Conservation (phyloP, 805 yeast species). For the Sugiyamaella americana region DNA sequence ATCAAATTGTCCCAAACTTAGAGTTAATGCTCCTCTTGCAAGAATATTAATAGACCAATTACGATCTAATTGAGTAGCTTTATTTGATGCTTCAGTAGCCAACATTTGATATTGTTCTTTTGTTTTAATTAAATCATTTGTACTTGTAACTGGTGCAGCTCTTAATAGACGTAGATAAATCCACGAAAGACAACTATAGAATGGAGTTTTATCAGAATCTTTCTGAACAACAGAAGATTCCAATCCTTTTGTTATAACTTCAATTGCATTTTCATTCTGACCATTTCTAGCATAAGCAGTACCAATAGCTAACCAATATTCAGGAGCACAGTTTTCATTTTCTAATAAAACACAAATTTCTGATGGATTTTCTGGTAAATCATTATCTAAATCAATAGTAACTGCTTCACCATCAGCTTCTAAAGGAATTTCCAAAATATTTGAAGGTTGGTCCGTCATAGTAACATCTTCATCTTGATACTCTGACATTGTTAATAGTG, state of each 20-base stretch:
- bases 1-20: conserved; percentile 57
- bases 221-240: conserved; percentile 23
- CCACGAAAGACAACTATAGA: conserved; percentile 71
- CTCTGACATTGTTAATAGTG: neutral
- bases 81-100: conserved; percentile 43
- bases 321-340: conserved; percentile 68
- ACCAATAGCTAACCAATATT: conserved; percentile 82
- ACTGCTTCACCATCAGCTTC: conserved; percentile 73
- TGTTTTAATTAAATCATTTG: conserved; percentile 7
- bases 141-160: conserved; percentile 23
- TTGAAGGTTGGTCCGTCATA: conserved; percentile 15
- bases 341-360: conserved; percentile 74
- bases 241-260: conserved; percentile 58
- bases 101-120: conserved; percentile 32
- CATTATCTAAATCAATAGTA: conserved; percentile 71
- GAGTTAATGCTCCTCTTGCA: conserved; percentile 61
- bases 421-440: conserved; percentile 62
- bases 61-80: conserved; percentile 44
- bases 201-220: conserved; percentile 41
- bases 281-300: conserved; percentile 66
- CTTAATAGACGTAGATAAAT: conserved; percentile 37
- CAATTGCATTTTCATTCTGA: conserved; percentile 53
- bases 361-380: conserved; percentile 82
- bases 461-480: conserved; percentile 8
- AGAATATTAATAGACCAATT: conserved; percentile 44